Evolutionary conservation across 352 stramenopile species (phyloP), one percentile per base, ranked within the genome.

Genomic region (Pythium sukuiense): DNA sequence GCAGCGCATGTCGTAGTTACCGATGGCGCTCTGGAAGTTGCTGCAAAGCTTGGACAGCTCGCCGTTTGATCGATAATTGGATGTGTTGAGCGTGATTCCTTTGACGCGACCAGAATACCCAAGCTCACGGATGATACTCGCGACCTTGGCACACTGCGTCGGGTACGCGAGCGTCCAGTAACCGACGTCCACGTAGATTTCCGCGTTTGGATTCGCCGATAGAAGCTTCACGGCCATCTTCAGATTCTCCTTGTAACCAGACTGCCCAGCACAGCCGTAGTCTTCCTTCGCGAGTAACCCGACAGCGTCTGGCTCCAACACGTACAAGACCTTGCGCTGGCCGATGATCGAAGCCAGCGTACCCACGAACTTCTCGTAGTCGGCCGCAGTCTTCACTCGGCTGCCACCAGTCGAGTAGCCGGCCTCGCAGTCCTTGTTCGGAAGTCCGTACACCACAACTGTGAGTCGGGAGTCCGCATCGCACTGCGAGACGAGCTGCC

Each of bases 71-170:
- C 77, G 76, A 71, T 90, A 89, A 69, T 89, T 90, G 24, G 75
- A 83, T 39, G 80, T 89, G 69, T 91, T 91, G 60, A 91, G 76
- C 48, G 80, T 72, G 35, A 91, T 71, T 8, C 83, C 83, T 49
- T 85, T 88, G 53, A 88, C 49, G 5, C 69, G 63, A 3, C 77
- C 32, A 52, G 9, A 6, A 90, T 62, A 52, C 73, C 63, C 30
- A 24, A 24, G 20, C 20, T 24, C 20, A 24, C 80, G 72, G 63
- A 92, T 61, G n/a, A 89, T 69, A 90, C 69, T 11, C 59, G 63
- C 11, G 67, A 45, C 1, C 63, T 59, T 6, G 76, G 70, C 13
- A 52, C 39, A 3, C 20, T 24, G 20, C 20, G 20, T 43, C 0
- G n/a, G 37, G 45, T 72, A 72, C 32, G 69, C 67, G 0, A 92